Base-by-base conservation (phyloP, 2,329 filamentous ascomycete species). In the Aplosporella prunicola region DNA sequence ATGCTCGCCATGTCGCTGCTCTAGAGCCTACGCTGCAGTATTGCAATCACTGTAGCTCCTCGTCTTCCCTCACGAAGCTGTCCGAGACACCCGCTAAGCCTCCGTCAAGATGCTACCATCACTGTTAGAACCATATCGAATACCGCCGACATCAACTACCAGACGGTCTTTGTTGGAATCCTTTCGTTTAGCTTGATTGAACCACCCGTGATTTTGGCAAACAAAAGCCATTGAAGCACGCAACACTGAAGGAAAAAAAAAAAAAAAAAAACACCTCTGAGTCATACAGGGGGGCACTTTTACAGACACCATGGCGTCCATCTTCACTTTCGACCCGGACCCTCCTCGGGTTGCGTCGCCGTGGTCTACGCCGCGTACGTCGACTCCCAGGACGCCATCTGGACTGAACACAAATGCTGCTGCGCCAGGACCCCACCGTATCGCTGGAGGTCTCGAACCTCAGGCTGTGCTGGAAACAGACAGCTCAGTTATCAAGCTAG, bases 261-360 rank as follows among this genome's bases (percentile, higher is more conserved):
- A n/a, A n/a, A n/a, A n/a, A n/a, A n/a, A n/a, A n/a, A n/a, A n/a
- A n/a, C n/a, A n/a, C n/a, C n/a, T n/a, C n/a, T n/a, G n/a, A n/a
- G n/a, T n/a, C n/a, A n/a, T n/a, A n/a, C n/a, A n/a, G n/a, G n/a
- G n/a, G n/a, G n/a, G n/a, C n/a, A n/a, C n/a, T 13, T 20, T 31
- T 32, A 10, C 24, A n/a, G 16, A 8, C 13, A 44, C 25, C 9
- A 93, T 91, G 84, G 89, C 91, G 41, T 95, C 89, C 9, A 85
- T 98, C 48, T 98, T 98, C 58, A 95, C 89, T 0, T 98, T 84
- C 56, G 86, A 95, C 44, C 79, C 85, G 2, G 82, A 94, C 47
- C 85, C 87, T 30, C 84, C 85, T 2, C 71, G 84, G 57, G 86
- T 96, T 23, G 81, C 83, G 10, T 96, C 89, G 13, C 91, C 91